Conservation (phyloP, 108 stramenopile genomes). For the Seminavis robusta region DNA sequence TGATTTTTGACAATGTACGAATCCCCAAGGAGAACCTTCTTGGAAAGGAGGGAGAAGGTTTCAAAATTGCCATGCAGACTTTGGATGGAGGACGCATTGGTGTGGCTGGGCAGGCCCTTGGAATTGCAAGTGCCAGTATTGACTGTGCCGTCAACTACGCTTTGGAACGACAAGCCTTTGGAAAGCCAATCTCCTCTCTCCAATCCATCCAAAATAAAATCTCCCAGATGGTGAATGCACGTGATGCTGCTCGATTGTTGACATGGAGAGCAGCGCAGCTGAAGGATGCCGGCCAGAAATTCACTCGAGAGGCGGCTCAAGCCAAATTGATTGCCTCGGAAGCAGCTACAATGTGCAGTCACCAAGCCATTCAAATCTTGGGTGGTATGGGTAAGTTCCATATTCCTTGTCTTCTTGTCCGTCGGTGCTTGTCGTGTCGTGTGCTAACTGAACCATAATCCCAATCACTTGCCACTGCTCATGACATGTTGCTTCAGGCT, state of each 20-base stretch:
- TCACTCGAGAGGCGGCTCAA: conserved; percentile 93
- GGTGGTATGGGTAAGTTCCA: conserved; percentile 31
- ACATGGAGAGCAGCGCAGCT: conserved; percentile 93
- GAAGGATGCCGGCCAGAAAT: conserved; percentile 82
- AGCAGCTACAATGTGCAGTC: conserved; percentile 94
- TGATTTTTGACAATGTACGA: conserved; percentile 93
- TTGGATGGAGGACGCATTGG: conserved; percentile 96
- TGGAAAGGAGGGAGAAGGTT: conserved; percentile 86
- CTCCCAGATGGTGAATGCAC: conserved; percentile 74
- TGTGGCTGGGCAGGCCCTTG: conserved; percentile 93
- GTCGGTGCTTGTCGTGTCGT: background rate
- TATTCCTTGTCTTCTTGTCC: background rate
- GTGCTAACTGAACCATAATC: background rate
- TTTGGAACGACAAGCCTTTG: conserved; percentile 90
- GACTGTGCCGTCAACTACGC: conserved; percentile 96
- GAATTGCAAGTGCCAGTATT: conserved; percentile 91
- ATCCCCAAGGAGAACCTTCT: conserved; percentile 78
- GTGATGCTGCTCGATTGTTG: conserved; percentile 92
- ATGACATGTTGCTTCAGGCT: conserved; percentile 75
- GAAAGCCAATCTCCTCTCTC: conserved; percentile 88
- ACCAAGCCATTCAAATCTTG: conserved; percentile 94
- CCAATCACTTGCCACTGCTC: background rate
- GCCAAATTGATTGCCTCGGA: conserved; percentile 94
- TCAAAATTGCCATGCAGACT: conserved; percentile 97
- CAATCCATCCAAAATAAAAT: conserved; percentile 95